Base-by-base conservation (phyloP, 2,329 filamentous ascomycete species). In the Aspergillus oerlinghausenensis region DNA sequence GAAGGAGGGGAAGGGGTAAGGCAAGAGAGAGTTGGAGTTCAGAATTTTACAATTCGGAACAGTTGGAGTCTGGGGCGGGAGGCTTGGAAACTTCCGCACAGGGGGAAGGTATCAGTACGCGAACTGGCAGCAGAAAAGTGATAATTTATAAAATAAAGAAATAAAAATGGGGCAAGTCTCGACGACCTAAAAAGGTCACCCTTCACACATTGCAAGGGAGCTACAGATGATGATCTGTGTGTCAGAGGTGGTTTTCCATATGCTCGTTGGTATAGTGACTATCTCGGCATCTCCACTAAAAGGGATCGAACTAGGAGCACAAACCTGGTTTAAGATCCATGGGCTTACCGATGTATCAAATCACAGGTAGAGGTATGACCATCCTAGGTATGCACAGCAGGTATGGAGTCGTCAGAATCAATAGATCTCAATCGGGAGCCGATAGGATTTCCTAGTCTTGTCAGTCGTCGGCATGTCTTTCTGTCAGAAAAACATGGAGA, bases 1-100 rank as follows among this genome's bases (percentile, higher is more conserved):
- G 19, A 43, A 52, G 52, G 49, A 47, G 50, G 52, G 51, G 48
- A 50, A 58, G 52, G 50, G 49, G 38, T 25, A 19, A 47, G 49
- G 38, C 19, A 11, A 47, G 49, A 38, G 9, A 9, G n/a, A 23
- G 23, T 35, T 48, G 14, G 35, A 47, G 21, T 47, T 26, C 26
- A 11, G 19, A 23, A 23, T 23, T 45, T 45, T 38, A 17, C 19
- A 6, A 14, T 26, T 47, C 10, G 21, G 21, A 25, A 47, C 43
- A 17, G 19, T 47, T 26, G 43, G 42, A 47, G n/a, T 26, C 21
- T 47, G 26, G 43, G 23, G 42, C 8, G n/a, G 42, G 42, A 45
- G 42, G 19, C 42, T 45, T 45, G 21, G n/a, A 45, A 38, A 23
- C 42, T 11, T 10, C n/a, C 17, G 42, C 42, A 45, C 42, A 45